Evolutionary conservation across 1,284 basidiomycete species (phyloP).

Genomic region (Bjerkandera adusta): DNA sequence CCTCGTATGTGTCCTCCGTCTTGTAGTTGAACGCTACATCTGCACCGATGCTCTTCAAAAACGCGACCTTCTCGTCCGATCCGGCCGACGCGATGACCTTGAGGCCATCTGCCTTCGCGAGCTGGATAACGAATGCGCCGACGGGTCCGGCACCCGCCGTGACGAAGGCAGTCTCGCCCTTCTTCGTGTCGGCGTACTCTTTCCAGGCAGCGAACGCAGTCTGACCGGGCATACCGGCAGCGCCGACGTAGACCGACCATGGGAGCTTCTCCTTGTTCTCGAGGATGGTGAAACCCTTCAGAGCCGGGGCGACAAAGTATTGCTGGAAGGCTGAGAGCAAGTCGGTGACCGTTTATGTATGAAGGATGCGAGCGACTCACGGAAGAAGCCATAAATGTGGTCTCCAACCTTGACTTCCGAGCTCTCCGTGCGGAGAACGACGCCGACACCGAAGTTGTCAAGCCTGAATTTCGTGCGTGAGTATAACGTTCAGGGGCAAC

Average conservation of each 20-base stretch:
- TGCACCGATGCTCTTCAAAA: slow-evolving; percentile 61
- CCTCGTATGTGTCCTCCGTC: slow-evolving; percentile 43
- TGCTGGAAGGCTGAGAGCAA: slow-evolving; percentile 13
- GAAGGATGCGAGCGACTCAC: slow-evolving; percentile 15
- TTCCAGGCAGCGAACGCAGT: slow-evolving; percentile 19
- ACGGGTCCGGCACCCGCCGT: slow-evolving; percentile 13
- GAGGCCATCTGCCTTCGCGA: slow-evolving; percentile 56
- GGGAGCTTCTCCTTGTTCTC: slow-evolving; percentile 24
- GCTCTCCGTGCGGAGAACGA: slow-evolving; percentile 43
- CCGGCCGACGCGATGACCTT: slow-evolving; percentile 57
- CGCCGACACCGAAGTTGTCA: slow-evolving; percentile 33
- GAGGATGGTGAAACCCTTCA: slow-evolving; percentile 14
- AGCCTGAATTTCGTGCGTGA: slow-evolving; percentile 3
- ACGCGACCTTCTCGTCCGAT: slow-evolving; percentile 50
- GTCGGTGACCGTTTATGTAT: background rate
- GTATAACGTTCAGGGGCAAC: background rate
- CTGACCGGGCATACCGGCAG: slow-evolving; percentile 29
- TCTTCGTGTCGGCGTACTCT: slow-evolving; percentile 16
- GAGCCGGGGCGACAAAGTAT: slow-evolving; percentile 14
- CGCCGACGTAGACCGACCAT: slow-evolving; percentile 28
- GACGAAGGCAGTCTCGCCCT: slow-evolving; percentile 18
- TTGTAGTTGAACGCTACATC: slow-evolving; percentile 81
- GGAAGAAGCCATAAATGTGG: slow-evolving; percentile 36
- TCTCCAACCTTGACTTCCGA: slow-evolving; percentile 37
- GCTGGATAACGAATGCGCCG: slow-evolving; percentile 42